These are phyloP conservation scores for Pleurotus salmoneostramineus DNA, from an alignment of 768 basidiomycete species.

Conservation along the genomic window DNA sequence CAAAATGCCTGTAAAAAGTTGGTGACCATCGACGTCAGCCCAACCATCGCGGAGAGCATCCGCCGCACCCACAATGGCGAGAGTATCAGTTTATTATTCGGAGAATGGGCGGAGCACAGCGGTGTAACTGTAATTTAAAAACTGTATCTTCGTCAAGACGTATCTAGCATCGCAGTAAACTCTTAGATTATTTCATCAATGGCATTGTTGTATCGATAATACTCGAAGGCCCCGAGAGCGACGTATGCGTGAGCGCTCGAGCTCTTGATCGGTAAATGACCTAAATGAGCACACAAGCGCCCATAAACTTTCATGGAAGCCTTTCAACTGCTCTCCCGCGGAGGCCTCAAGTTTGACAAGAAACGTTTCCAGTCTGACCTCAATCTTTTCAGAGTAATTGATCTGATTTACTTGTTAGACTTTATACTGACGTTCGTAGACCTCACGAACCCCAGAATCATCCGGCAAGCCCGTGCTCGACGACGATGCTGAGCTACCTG, in stretches of 20 bases:
- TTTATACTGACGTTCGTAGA: neutral
- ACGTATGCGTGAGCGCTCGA: too few relatives aligned
- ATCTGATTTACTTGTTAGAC: conserved; percentile 1
- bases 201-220: neutral
- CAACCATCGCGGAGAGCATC: conserved; percentile 93
- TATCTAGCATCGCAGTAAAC: neutral
- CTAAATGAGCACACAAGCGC: neutral
- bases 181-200: neutral
- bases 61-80: conserved; percentile 93
- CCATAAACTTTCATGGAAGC: conserved; percentile 58
- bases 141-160: neutral
- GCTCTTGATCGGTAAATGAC: neutral
- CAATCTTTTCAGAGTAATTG: conserved; percentile 60
- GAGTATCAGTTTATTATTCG: conserved; percentile 85
- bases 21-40: conserved; percentile 85
- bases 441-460: neutral
- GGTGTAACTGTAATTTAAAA: conserved; percentile 26
- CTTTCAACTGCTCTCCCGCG: conserved; percentile 86
- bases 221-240: too few relatives aligned
- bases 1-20: conserved; percentile 66
- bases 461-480: neutral
- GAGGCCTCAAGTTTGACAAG: conserved; percentile 82
- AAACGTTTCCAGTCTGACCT: conserved; percentile 66
- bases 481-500: conserved; percentile 54
- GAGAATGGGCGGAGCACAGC: conserved; percentile 67